A percentile compares a stretch with the other conserved stretches of the same genome.
Evolutionary conservation across 2,329 filamentous ascomycete species (phyloP).

Genomic region (Anthostomella pinea): DNA sequence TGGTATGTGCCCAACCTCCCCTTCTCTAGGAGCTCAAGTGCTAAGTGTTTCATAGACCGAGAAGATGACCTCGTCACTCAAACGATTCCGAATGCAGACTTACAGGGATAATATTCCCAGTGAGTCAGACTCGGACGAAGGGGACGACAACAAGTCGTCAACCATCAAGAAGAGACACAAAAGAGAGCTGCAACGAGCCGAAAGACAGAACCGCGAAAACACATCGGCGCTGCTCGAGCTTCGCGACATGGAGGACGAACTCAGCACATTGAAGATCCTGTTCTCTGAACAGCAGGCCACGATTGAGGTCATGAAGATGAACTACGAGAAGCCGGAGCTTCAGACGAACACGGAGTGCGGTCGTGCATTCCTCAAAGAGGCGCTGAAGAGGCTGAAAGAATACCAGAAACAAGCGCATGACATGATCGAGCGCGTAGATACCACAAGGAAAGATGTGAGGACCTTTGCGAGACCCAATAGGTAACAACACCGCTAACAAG

Average conservation of each 20-base stretch:
- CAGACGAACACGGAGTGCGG: constrained; percentile 43
- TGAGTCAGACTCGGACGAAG: constrained; percentile 40
- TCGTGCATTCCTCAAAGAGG: constrained; percentile 49
- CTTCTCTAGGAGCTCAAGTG: too few species aligned
- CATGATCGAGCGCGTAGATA: constrained; percentile 57
- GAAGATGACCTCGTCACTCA: constrained; percentile 60
- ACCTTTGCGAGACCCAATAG: neutral
- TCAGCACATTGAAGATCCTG: constrained; percentile 53
- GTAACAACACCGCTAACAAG: constrained; percentile 6
- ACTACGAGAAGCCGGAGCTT: constrained; percentile 42
- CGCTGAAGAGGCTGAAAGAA: constrained; percentile 50
- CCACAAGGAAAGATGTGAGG: constrained; percentile 54
- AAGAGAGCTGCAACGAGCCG: constrained; percentile 41
- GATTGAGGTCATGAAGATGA: constrained; percentile 45
- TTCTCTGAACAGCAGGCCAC: constrained; percentile 56
- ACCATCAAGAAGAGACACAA: constrained; percentile 43
- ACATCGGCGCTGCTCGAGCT: constrained; percentile 62
- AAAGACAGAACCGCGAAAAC: constrained; percentile 59
- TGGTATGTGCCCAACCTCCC: constrained; percentile 38
- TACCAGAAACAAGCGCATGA: constrained; percentile 53
- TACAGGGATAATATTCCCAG: constrained; percentile 45
- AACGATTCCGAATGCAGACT: constrained; percentile 57
- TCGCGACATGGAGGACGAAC: constrained; percentile 62
- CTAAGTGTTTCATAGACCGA: constrained; percentile 47
- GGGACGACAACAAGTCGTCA: constrained; percentile 38